Percentiles rank a stretch among this genome's conserved stretches.
Conservation (phyloP, 1,139 yeast species). For the Suhomyces kunorum region DNA sequence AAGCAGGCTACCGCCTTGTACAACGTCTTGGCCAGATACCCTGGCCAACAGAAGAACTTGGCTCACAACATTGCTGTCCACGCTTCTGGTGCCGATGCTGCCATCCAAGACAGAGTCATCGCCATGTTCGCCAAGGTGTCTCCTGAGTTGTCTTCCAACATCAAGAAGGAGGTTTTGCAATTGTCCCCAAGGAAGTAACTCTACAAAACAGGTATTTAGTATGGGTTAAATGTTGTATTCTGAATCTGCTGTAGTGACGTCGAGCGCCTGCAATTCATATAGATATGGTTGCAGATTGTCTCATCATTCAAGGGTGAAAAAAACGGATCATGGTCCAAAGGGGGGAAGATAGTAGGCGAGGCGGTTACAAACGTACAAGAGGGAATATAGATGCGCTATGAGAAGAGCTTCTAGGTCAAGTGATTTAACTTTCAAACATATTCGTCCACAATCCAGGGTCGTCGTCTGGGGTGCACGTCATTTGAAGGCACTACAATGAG, state of each 20-base stretch:
- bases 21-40: slow-evolving; percentile 72
- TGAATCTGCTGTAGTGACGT: no score
- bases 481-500: neutral
- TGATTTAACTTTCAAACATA: no score
- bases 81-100: slow-evolving; percentile 66
- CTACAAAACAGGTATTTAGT: slow-evolving; percentile 11
- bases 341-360: no score
- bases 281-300: no score
- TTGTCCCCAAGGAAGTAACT: slow-evolving; percentile 53
- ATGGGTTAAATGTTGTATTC: slow-evolving; percentile 5
- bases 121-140: slow-evolving; percentile 76
- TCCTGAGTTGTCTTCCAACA: slow-evolving; percentile 56
- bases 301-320: no score
- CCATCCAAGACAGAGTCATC: slow-evolving; percentile 77
- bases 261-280: no score
- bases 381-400: no score
- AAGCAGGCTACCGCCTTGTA: slow-evolving; percentile 67
- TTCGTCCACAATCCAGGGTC: no score
- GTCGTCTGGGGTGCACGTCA: no score
- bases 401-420: no score
- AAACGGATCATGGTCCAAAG: no score
- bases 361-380: no score
- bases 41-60: slow-evolving; percentile 79
- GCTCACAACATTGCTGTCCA: slow-evolving; percentile 85
- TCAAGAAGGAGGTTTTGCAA: slow-evolving; percentile 63